phyloP scores from a whole-genome alignment of 2,329 filamentous ascomycete genomes.

The Aureobasidium zeae region DNA sequence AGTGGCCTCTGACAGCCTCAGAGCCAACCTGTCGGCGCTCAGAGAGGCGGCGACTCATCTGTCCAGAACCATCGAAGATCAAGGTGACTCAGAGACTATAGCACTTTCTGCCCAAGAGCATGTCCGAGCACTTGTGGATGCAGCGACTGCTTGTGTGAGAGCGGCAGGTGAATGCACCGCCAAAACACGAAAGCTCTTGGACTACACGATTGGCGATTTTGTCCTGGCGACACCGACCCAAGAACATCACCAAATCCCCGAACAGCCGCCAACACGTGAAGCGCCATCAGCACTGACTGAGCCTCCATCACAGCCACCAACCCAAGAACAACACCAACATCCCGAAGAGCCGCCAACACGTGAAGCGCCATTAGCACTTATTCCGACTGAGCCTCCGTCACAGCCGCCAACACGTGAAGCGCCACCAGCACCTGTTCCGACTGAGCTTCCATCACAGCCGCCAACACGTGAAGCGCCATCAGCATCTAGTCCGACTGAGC shows the following conservation, averaged over 20 bases:
- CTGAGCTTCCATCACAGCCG: background rate
- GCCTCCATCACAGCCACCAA: constrained; percentile 9
- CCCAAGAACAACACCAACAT: too few species aligned
- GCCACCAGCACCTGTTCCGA: too few species aligned
- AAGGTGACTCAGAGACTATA: constrained; percentile 66
- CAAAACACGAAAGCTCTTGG: constrained; percentile 75
- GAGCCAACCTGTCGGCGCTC: constrained; percentile 67
- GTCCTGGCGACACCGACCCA: background rate
- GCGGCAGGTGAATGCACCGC: constrained; percentile 85
- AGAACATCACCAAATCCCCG: background rate
- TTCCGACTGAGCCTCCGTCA: background rate
- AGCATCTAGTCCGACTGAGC: background rate
- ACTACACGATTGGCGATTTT: constrained; percentile 48
- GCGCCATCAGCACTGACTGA: background rate
- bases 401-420: background rate
- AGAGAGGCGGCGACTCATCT: constrained; percentile 74
- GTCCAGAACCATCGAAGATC: constrained; percentile 57
- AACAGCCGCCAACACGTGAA: background rate
- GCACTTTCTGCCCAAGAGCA: constrained; percentile 73
- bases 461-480: constrained; percentile 1
- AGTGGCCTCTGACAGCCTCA: constrained; percentile 65
- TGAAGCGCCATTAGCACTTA: background rate
- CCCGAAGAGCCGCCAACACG: background rate
- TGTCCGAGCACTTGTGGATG: constrained; percentile 63
- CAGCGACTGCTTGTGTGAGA: constrained; percentile 79